Base-by-base conservation (phyloP, 495 filamentous ascomycete genomes). In the Lasiosphaeris hirsuta region DNA sequence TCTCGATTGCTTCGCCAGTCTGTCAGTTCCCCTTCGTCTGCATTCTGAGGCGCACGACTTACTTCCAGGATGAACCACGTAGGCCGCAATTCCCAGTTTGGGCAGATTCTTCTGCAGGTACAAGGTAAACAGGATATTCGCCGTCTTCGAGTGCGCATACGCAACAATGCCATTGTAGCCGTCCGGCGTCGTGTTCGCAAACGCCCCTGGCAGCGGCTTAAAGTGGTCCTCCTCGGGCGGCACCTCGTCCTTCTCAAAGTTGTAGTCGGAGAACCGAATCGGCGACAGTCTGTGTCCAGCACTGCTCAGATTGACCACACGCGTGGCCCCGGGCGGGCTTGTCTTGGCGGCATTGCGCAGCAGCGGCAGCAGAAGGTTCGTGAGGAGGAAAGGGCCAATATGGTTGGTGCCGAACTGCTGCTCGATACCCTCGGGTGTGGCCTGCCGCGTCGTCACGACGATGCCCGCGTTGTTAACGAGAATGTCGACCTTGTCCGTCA, bases 381-480 rank as follows among this genome's bases (percentile, higher is more conserved):
- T 84, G 33, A 87, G 70, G 5, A 86, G 66, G 43, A 84, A 84
- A 23, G 82, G 80, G 0, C 81, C 82, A 30, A 83, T 75, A 58
- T 86, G 81, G 62, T 86, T 86, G 11, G 78, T 79, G 33, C 78
- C 73, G 1, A 80, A 75, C 64, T 86, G 84, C 61, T 80, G 72
- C 54, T 83, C 78, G 67, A 84, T 83, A 11, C 80, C 72, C 41
- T 78, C 73, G 51, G 63, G 72, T 0, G 59, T 74, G 52, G 46
- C 69, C 47, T 59, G 65, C 14, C 67, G 63, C 0, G 69, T 67
- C 1, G 72, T 70, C 4, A 69, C 64, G 44, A 64, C 65, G 36
- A 70, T 63, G 14, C 77, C 80, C 7, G 81, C 82, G 48, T 84
- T 85, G 64, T 85, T 85, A 53, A 84, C 65, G 6, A 86, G 65